Evolutionary conservation across 768 basidiomycete genomes (phyloP).

Genomic region (Lactarius trivialis): DNA sequence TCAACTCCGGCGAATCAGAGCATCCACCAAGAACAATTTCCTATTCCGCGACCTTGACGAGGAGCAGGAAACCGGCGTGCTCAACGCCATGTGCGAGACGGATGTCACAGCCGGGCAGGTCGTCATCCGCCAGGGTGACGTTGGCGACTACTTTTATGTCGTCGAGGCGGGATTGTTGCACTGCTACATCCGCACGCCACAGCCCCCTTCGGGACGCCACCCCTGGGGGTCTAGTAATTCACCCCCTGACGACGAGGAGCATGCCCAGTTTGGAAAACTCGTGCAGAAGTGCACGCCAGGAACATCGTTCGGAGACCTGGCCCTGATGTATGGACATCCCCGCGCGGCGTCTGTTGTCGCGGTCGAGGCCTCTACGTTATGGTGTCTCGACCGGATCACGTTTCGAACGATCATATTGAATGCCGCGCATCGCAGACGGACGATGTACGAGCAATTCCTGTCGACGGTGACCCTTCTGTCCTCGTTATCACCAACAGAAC

Average conservation of each 20-base stretch:
- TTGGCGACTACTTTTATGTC: conserved; percentile 96
- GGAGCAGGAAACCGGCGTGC: conserved; percentile 87
- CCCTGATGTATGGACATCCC: conserved; percentile 96
- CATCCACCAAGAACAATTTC: conserved; percentile 83
- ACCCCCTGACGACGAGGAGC: conserved; percentile 36
- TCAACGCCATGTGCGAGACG: conserved; percentile 93
- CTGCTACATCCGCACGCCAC: conserved; percentile 71
- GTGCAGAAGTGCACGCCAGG: conserved; percentile 84
- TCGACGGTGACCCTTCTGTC: conserved; percentile 84
- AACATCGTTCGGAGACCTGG: conserved; percentile 90
- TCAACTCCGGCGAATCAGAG: conserved; percentile 82
- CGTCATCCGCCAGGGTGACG: conserved; percentile 95
- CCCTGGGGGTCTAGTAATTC: conserved; percentile 48
- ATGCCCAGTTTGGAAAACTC: conserved; percentile 68
- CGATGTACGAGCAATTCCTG: conserved; percentile 96
- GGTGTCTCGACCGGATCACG: conserved; percentile 95
- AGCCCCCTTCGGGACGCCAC: conserved; percentile 36
- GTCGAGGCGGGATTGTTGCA: conserved; percentile 85
- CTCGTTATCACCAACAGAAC: conserved; percentile 78
- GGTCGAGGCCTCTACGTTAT: conserved; percentile 74
- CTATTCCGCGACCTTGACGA: conserved; percentile 96
- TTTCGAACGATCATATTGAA: conserved; percentile 97
- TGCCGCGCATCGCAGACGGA: conserved; percentile 81
- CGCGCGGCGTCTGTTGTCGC: conserved; percentile 92
- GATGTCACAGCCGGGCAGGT: conserved; percentile 65